Evolutionary conservation across 2,329 filamentous ascomycete genomes (phyloP), one percentile per base, ranked within the genome.

Genomic region (Aspergillus terreus): DNA sequence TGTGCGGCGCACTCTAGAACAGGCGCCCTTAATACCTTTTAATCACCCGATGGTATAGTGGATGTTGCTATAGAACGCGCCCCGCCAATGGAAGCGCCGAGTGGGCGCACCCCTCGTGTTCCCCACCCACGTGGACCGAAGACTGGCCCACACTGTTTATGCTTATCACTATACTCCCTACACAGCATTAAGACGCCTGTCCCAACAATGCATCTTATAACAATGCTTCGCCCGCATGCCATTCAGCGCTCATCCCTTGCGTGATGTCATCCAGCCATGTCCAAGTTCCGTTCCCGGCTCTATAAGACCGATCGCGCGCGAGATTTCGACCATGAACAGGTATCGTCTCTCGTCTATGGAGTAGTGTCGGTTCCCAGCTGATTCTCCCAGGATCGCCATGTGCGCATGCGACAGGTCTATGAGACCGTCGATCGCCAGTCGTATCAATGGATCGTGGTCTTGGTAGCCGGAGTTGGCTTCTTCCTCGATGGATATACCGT

Each of bases 381-480:
- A 21, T 17, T n/a, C 15, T 25, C 27, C 42, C 53, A 72, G 70
- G 71, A 74, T 58, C 71, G 71, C 54, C 66, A 70, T 63, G 69
- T 74, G 10, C 71, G 72, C 48, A 72, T 69, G 57, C 69, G 70
- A 54, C 71, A 74, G 56, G 71, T 75, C 47, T 75, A 75, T 53
- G 70, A 73, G 49, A 74, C 71, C 1, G 74, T 75, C 57, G 72
- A 75, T 58, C 67, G 71, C 32, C 71, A 74, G 52, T 59, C 58
- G 6, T 75, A 66, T 49, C 72, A 74, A 61, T 73, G 70, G 70
- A 58, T 73, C 12, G 71, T 76, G 2, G 74, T 74, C 6, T 59
- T 75, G 3, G 76, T 78, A 6, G 75, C 76, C 14, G 76, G 74
- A 17, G 69, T 76, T n/a, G 76, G 76, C 11, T 78, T 78, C 62